Conservation (phyloP, 495 filamentous ascomycete species). For the Penicillium coprophilum region DNA sequence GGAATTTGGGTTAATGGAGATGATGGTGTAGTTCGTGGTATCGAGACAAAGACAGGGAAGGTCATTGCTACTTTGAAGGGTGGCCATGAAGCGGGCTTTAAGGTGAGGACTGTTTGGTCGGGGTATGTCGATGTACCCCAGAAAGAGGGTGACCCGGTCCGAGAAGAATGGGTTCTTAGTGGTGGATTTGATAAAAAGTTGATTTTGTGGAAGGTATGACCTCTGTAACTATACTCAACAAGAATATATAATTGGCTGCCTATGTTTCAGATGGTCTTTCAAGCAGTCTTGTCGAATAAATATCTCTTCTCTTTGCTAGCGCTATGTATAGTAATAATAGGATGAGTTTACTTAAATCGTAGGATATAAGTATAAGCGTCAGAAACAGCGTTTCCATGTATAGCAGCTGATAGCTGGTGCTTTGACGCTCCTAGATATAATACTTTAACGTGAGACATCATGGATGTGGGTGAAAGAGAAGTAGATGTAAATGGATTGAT, state of each 20-base stretch:
- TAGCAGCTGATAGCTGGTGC: background rate
- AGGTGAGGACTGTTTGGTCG: conserved; percentile 66
- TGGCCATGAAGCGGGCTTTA: conserved; percentile 59
- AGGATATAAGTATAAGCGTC: too few species aligned
- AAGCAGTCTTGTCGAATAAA: too few species aligned
- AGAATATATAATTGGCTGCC: too few species aligned
- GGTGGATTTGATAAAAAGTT: conserved; percentile 68
- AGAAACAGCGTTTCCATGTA: too few species aligned
- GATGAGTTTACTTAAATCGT: too few species aligned
- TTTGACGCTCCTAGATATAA: background rate
- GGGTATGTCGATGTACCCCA: conserved; percentile 46
- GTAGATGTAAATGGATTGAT: conserved; percentile 3
- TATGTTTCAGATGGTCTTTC: too few species aligned
- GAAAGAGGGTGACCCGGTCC: conserved; percentile 22
- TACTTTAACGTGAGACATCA: background rate
- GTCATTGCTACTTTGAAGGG: conserved; percentile 49
- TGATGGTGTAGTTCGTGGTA: conserved; percentile 63
- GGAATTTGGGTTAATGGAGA: conserved; percentile 72
- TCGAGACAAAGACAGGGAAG: conserved; percentile 63
- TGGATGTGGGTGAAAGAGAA: background rate
- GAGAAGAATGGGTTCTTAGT: conserved; percentile 61
- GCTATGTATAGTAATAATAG: too few species aligned
- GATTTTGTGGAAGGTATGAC: conserved; percentile 55
- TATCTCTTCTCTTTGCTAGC: too few species aligned
- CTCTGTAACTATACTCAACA: background rate